Evolutionary conservation across 352 stramenopile species (phyloP).

Genomic region (Globisporangium canariense): DNA sequence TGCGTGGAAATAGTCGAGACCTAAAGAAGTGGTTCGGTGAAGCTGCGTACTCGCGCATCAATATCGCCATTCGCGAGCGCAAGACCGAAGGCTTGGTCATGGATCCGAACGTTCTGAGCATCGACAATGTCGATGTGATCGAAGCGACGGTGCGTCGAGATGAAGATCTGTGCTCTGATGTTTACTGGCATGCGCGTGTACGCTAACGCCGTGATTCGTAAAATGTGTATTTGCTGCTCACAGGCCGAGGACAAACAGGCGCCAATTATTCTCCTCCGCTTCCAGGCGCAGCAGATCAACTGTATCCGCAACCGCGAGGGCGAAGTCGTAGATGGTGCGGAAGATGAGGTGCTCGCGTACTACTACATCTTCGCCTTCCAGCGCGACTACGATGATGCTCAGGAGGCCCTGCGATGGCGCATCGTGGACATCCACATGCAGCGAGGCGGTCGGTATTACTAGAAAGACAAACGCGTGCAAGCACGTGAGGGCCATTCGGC

Average conservation of each 20-base stretch:
- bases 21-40: constrained; percentile 96
- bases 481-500: neutral
- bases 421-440: constrained; percentile 89
- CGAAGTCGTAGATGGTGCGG: constrained; percentile 94
- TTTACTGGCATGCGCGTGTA: neutral
- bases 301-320: constrained; percentile 97
- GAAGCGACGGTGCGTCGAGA: constrained; percentile 73
- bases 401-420: constrained; percentile 76
- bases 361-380: constrained; percentile 98
- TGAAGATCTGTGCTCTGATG: neutral
- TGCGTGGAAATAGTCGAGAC: constrained; percentile 93
- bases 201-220: neutral
- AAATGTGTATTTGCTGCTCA: constrained; percentile 6
- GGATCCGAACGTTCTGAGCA: constrained; percentile 95
- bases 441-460: constrained; percentile 77
- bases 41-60: constrained; percentile 93
- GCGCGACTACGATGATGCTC: constrained; percentile 95
- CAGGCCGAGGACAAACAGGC: constrained; percentile 88
- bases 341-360: constrained; percentile 96
- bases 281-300: constrained; percentile 99
- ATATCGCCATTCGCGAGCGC: constrained; percentile 91
- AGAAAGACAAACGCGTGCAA: constrained; percentile 23
- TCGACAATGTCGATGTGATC: constrained; percentile 97
- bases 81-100: constrained; percentile 92
- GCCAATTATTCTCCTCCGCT: constrained; percentile 96